Base-by-base conservation (phyloP, 2,329 filamentous ascomycete genomes). In the Pyrenochaeta sp. region DNA sequence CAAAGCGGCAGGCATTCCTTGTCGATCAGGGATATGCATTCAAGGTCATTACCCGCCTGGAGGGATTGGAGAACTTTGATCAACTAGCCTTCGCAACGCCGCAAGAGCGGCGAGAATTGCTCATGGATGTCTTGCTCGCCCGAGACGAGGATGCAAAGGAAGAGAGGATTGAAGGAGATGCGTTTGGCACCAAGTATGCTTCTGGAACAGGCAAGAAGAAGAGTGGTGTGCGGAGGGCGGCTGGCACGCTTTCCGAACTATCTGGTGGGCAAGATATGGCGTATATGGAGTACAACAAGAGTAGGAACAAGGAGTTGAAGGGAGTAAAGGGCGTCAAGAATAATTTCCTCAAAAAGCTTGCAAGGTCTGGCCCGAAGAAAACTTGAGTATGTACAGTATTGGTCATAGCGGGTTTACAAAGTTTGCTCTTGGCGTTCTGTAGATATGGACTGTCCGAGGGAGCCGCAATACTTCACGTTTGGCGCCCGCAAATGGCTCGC, bases 11-110 rank as follows among this genome's bases (percentile, higher is more conserved):
- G 76, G 94, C 95, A 1, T 99, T 99, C 79, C 82, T 99, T 1
- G 93, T 99, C 18, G 95, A 99, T 63, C 95, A 99, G 77, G 95
- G 95, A 9, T 99, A 99, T 73, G 94, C 95, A 0, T 99, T 99
- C 84, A 98, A 98, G 74, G 94, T 98, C 58, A 99, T 99, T 73
- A 99, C 95, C 0, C 92, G 96, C 69, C 83, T 99, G 7, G 89
- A 93, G 68, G 95, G 94, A 45, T 92, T 99, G 60, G 91, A 97
- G 56, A 86, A 91, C 54, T 89, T 94, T 47, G 87, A 90, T 0
- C 87, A 88, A 0, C 83, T 99, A 1, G 90, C 89, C 1, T 98
- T 96, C 72, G 86, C 86, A 1, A 91, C 91, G 1, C 85, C 92
- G 0, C 81, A 86, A 6, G 92, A 97, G 68, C 88, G 92, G 4